Percentiles rank a stretch among this genome's conserved stretches.
These are phyloP conservation scores for Dendrocalamus latiflorus DNA, from an alignment of 202 grass and related monocot species.

Conservation along the genomic window DNA sequence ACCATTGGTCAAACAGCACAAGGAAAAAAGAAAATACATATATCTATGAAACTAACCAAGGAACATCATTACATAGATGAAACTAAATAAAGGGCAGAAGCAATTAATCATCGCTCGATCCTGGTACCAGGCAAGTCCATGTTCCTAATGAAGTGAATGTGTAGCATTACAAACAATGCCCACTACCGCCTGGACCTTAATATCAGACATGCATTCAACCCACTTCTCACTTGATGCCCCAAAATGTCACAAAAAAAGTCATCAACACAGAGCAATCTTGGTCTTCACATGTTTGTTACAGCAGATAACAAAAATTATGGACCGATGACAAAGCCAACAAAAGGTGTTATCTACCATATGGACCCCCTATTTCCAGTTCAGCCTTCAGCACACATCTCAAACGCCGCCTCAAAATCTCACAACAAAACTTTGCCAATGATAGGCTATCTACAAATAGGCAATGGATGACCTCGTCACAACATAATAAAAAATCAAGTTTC, in stretches of 20 bases:
- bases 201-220: neutral
- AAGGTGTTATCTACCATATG: neutral
- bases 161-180: neutral
- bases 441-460: neutral
- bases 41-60: neutral
- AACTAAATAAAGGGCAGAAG: neutral
- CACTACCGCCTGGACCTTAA: neutral
- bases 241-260: neutral
- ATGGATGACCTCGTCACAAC: neutral
- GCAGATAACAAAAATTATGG: neutral
- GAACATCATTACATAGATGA: neutral
- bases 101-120: neutral
- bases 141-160: neutral
- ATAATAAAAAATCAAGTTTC: neutral
- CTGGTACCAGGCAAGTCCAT: neutral
- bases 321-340: neutral
- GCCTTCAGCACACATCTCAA: neutral
- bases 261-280: neutral
- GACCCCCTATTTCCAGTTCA: neutral
- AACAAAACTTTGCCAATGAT: neutral
- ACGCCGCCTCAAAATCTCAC: neutral
- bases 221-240: neutral
- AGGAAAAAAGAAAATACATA: neutral
- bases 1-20: neutral
- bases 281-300: neutral